A percentile compares a stretch with the other conserved stretches of the same genome.
Conservation (phyloP, 2,329 filamentous ascomycete genomes). For the Alternaria triticina region DNA sequence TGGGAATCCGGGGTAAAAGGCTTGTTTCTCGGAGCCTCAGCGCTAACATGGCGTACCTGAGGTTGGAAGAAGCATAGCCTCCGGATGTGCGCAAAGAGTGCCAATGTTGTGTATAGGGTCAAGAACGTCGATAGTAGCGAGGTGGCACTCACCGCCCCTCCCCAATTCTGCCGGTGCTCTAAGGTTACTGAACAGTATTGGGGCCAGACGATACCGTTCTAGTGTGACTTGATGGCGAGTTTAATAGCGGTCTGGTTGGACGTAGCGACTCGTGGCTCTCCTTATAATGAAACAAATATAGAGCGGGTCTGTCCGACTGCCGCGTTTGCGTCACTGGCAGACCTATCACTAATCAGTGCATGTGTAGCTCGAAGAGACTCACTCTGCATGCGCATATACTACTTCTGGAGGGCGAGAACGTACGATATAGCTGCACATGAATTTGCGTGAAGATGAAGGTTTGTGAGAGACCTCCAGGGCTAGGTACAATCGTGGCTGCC, state of each 20-base stretch:
- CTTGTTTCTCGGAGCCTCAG: conserved; percentile 11
- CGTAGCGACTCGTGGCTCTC: neutral
- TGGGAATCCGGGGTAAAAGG: conserved; percentile 20
- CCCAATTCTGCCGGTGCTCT: neutral
- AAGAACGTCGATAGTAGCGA: neutral
- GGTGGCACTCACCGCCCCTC: neutral
- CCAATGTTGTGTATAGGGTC: neutral
- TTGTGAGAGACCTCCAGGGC: too few relatives aligned
- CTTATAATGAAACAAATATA: conserved; percentile 4
- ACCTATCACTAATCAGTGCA: neutral
- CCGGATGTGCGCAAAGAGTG: conserved; percentile 8
- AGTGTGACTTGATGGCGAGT: neutral
- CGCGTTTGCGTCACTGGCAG: neutral
- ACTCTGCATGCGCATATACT: neutral
- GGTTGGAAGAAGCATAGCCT: neutral
- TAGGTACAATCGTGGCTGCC: too few relatives aligned
- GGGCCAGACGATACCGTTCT: neutral
- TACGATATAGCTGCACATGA: neutral
- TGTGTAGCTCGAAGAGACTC: neutral
- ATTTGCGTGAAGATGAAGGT: neutral
- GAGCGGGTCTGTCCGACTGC: neutral
- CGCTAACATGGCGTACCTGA: neutral
- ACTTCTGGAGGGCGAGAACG: neutral
- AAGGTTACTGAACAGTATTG: neutral
- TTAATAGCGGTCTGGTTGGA: neutral